Evolutionary conservation across 768 basidiomycete genomes (phyloP).

Genomic region (Imleria badia): DNA sequence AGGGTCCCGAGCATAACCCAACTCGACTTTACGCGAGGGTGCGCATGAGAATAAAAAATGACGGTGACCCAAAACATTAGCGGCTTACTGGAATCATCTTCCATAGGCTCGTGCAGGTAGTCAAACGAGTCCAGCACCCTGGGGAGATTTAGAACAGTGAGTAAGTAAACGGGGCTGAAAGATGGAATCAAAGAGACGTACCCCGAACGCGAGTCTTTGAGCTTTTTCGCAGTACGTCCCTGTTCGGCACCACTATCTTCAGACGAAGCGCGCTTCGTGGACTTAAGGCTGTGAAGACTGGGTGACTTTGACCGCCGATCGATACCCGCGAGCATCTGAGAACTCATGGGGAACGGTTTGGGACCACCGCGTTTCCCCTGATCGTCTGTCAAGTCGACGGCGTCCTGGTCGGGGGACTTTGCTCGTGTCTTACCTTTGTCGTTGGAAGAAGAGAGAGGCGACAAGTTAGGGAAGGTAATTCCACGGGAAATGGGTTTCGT

Average conservation of each 20-base stretch:
- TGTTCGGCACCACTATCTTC: slow-evolving; percentile 31
- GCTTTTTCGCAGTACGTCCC: slow-evolving; percentile 32
- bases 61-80: background rate
- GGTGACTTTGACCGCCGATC: slow-evolving; percentile 28
- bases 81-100: slow-evolving; percentile 45
- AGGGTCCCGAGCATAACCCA: slow-evolving; percentile 57
- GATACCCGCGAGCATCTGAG: slow-evolving; percentile 42
- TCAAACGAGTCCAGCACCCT: slow-evolving; percentile 12
- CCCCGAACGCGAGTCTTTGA: slow-evolving; percentile 28
- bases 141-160: background rate
- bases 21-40: slow-evolving; percentile 42
- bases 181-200: background rate
- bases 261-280: slow-evolving; percentile 33
- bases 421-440: slow-evolving; percentile 21
- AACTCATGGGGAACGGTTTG: slow-evolving; percentile 51
- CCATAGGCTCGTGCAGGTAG: slow-evolving; percentile 21
- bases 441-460: slow-evolving; percentile 20
- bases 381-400: background rate
- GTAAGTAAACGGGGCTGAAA: slow-evolving; percentile 13
- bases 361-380: background rate
- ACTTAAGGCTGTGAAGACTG: slow-evolving; percentile 2
- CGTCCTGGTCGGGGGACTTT: background rate
- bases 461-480: slow-evolving; percentile 23
- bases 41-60: background rate
- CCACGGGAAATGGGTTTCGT: slow-evolving; percentile 7